These are phyloP conservation scores for Flueggea neowawraea DNA, from an alignment of 441 rosid species.

Conservation along the genomic window DNA sequence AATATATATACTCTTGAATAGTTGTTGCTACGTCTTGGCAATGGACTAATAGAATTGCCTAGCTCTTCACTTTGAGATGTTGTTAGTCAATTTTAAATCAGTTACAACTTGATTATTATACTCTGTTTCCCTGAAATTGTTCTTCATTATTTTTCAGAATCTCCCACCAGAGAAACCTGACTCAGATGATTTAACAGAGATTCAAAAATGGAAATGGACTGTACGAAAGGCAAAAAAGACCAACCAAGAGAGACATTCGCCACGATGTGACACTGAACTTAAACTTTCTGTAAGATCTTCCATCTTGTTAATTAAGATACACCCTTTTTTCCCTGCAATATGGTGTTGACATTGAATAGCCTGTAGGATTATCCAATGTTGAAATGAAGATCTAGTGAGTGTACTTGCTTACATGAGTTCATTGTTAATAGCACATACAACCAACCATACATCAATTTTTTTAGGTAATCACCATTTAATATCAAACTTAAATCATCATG, in stretches of 20 bases:
- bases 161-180: slow-evolving; percentile 65
- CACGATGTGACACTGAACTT: slow-evolving; percentile 85
- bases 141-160: slow-evolving; percentile 31
- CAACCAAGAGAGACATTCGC: slow-evolving; percentile 86
- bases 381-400: neutral
- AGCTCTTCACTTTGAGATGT: neutral
- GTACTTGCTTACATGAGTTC: neutral
- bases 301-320: neutral
- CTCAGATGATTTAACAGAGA: slow-evolving; percentile 55
- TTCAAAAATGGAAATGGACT: slow-evolving; percentile 75
- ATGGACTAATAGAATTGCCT: too few species aligned
- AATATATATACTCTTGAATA: too few species aligned
- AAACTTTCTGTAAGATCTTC: slow-evolving; percentile 75
- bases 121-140: neutral
- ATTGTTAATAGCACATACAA: neutral
- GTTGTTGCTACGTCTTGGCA: too few species aligned
- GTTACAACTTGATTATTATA: neutral
- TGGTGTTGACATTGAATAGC: neutral
- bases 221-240: slow-evolving; percentile 69
- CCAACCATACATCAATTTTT: neutral
- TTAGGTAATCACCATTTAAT: slow-evolving; percentile 1
- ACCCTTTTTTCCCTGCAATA: neutral
- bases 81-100: neutral
- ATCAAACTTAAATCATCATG: neutral
- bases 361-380: slow-evolving; percentile 1